These are phyloP conservation scores for Penicillium sp. DNA, from an alignment of 2,329 filamentous ascomycete genomes.

Conservation along the genomic window DNA sequence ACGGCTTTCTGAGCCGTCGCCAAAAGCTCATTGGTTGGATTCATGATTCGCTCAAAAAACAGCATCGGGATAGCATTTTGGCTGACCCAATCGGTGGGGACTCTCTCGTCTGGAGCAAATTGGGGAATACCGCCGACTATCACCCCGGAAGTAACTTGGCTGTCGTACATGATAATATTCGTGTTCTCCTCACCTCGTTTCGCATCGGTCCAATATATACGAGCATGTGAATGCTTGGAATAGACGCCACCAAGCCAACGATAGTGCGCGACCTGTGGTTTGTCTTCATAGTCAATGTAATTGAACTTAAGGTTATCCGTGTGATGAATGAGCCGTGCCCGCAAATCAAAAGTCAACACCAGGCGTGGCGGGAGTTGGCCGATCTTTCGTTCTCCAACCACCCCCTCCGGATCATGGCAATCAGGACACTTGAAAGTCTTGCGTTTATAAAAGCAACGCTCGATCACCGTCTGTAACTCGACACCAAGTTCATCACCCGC, in stretches of 20 bases:
- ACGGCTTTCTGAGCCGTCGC: conserved; percentile 14
- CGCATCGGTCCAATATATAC: conserved; percentile 34
- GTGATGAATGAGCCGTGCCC: conserved; percentile 19
- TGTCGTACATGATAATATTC: conserved; percentile 33
- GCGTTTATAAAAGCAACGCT: conserved; percentile 16
- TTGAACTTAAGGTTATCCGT: conserved; percentile 26
- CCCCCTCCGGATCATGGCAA: conserved; percentile 9
- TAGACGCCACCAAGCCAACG: conserved; percentile 42
- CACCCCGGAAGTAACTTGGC: conserved; percentile 21
- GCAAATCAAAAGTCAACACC: conserved; percentile 21
- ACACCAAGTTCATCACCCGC: conserved; percentile 18
- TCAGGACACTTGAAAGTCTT: conserved; percentile 2
- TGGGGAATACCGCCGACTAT: conserved; percentile 28
- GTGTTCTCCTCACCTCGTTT: conserved; percentile 26
- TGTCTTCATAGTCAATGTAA: conserved; percentile 21
- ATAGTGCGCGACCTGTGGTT: conserved; percentile 26
- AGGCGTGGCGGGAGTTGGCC: conserved; percentile 31
- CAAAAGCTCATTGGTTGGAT: conserved; percentile 23
- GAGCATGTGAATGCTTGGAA: conserved; percentile 17
- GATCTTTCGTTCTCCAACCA: conserved; percentile 15
- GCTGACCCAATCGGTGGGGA: conserved; percentile 27
- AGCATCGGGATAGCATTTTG: conserved; percentile 25
- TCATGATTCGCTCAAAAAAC: conserved; percentile 36
- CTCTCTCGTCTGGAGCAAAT: conserved; percentile 14
- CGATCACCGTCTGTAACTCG: conserved; percentile 19